Base-by-base conservation (phyloP, 1,284 basidiomycete genomes). In the Trametes polyzona region DNA sequence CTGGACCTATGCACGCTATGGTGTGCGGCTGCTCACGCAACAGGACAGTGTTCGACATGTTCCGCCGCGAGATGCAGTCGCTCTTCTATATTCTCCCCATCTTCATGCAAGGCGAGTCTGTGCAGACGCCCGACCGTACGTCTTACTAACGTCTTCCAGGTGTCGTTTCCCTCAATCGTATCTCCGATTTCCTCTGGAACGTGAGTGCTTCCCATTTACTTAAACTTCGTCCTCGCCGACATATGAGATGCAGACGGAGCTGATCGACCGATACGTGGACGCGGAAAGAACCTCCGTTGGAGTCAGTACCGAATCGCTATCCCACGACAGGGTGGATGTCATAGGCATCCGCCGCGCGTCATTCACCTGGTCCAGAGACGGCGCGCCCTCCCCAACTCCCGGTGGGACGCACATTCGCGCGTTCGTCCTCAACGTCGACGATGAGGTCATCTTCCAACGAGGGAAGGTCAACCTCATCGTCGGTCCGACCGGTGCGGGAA, bases 401-500 rank as follows among this genome's bases (percentile, higher is more conserved):
- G 64, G 58, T 0, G 51, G 41, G 3, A 55, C 55, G 3, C 67
- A 59, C 2, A 62, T 63, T 5, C 68, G 75, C 17, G 75, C 74
- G 51, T 87, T 86, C 71, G 71, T 68, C 7, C 74, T 88, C 8
- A 67, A 67, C 0, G 73, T 87, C 24, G 76, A 81, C 0, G 76
- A 72, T 19, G 83, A 87, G 58, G 66, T 89, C n/a, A 67, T 76
- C 7, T 90, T 90, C 73, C 78, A 79, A 57, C 77, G 76, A 33
- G 82, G 82, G 10, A 74, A 77, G 61, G 70, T 90, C 63, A 88
- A 87, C 66, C 69, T 90, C 29, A 78, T 90, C 55, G 76, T 86
- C 30, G 88, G 88, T 17, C 83, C 86, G 0, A 83, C 82, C 3
- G 82, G 82, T 8, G 77, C 74, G 1, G 82, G 82, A 8, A 83